These are phyloP conservation scores for Penicillium sp. DNA, from an alignment of 2,329 filamentous ascomycete genomes.

Conservation along the genomic window DNA sequence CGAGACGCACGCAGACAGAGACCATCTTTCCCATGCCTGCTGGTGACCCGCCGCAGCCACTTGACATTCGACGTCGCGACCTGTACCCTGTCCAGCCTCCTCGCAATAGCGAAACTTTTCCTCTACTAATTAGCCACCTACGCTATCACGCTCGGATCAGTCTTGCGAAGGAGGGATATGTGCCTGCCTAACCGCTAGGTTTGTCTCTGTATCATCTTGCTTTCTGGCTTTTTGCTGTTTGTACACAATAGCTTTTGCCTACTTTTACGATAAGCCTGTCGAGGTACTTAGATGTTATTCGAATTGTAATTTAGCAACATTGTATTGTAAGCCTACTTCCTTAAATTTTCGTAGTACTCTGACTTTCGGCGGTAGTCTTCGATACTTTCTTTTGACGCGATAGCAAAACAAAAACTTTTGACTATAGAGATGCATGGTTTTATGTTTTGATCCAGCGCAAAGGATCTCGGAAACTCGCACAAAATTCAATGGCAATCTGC, in stretches of 20 bases:
- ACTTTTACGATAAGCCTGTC: too few relatives aligned
- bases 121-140: background rate
- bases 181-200: background rate
- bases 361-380: background rate
- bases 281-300: too few relatives aligned
- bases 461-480: constrained; percentile 1
- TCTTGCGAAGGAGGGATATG: background rate
- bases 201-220: background rate
- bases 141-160: background rate
- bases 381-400: background rate
- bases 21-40: too few relatives aligned
- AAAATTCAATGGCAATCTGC: background rate
- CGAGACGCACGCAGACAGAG: too few relatives aligned
- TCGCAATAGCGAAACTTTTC: background rate
- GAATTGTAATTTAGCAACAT: too few relatives aligned
- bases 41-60: background rate
- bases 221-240: too few relatives aligned
- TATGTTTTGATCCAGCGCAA: constrained; percentile 3
- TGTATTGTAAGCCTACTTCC: too few relatives aligned
- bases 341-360: too few relatives aligned
- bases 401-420: constrained; percentile 5
- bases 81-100: background rate
- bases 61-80: background rate
- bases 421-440: constrained; percentile 1
- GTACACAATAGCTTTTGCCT: too few relatives aligned